Base-by-base conservation (phyloP, 2,329 filamentous ascomycete genomes). In the Fusarium torreyae region DNA sequence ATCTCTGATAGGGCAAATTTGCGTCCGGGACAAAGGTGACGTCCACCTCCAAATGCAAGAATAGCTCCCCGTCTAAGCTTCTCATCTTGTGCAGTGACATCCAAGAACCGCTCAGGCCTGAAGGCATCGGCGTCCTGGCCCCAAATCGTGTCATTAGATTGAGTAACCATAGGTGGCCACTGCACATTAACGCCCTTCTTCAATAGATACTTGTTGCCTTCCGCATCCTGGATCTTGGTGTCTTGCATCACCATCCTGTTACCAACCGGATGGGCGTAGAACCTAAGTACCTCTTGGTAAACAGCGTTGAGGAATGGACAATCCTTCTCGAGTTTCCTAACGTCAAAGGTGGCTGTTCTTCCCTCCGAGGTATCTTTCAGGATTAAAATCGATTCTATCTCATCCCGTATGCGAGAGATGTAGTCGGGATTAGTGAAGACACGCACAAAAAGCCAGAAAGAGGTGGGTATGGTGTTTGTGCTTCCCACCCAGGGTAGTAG, bases 251-350 rank as follows among this genome's bases (percentile, higher is more conserved):
- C 80, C 6, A 76, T 69, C 20, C 84, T 79, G 18, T 77, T 80
- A 8, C 79, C 79, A 4, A 79, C 70, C 17, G 77, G 74, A 8
- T 79, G 78, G 11, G 81, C 76, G 39, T 76, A 76, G 2, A 83
- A 43, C 17, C 84, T 80, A 33, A 85, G 71, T 1, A 76, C 77
- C 68, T 87, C 85, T 44, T 81, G 80, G 65, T 81, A 84, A 9
- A 77, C 77, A 9, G 81, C 80, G 26, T 80, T 73, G 18, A 86
- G 70, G 5, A 84, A 74, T 0, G 82, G 81, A 56, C 81, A 84
- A 2, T 70, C 49, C 9, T 79, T 73, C 43, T 80, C 77, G 8
- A 86, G 70, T 3, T 68, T 66, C 1, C 65, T 69, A 39, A 78
- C 74, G 38, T 81, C 75, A 9, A 85, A 71, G 1, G 64, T 75